Base-by-base conservation (phyloP, 169 alveolate genomes). In the Cardiosporidium cionae region DNA sequence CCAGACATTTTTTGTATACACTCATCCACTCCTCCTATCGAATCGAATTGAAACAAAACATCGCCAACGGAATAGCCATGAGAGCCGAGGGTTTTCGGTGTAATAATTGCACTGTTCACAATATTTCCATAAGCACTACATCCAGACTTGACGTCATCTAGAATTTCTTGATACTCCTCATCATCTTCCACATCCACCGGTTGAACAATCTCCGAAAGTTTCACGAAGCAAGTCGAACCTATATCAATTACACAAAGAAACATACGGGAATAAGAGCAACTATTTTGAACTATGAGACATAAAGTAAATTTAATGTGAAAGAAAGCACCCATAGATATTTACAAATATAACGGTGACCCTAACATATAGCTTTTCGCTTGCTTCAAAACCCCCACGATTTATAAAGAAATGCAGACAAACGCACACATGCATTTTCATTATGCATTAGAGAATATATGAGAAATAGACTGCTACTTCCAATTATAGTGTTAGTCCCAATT, bases 91-190 rank as follows among this genome's bases (percentile, higher is more conserved):
- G 44, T 53, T 22, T 64, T n/a, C 1, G 82, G 77, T 6, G 76
- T 66, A 22, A 76, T 28, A 0, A 76, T 68, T 6, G 54, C 29
- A 29, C 68, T 72, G 32, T 27, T 32, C 37, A 33, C 44, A 1
- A 76, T n/a, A 31, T 62, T 71, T 1, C 77, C 77, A 1, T 44
- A 70, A 16, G 32, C 53, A 22, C 37, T 65, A 64, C 71, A 67
- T 37, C 76, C 82, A 22, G 65, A 68, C 64, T 33, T 62, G 29
- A 76, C 77, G 33, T 76, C 82, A 7, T 76, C 82, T 29, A 52
- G 69, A n/a, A 76, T n/a, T 23, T 76, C 82, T 5, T 68, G 68
- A 52, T 52, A 76, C 53, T 76, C 82, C 53, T 67, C 77, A 0
- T 4, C 32, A 1, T 35, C 68, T 35, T 37, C 6, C 29, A 75